Percentiles rank a stretch among this genome's conserved stretches.
Conservation (phyloP, 495 filamentous ascomycete genomes). For the Penicillium antarcticum region DNA sequence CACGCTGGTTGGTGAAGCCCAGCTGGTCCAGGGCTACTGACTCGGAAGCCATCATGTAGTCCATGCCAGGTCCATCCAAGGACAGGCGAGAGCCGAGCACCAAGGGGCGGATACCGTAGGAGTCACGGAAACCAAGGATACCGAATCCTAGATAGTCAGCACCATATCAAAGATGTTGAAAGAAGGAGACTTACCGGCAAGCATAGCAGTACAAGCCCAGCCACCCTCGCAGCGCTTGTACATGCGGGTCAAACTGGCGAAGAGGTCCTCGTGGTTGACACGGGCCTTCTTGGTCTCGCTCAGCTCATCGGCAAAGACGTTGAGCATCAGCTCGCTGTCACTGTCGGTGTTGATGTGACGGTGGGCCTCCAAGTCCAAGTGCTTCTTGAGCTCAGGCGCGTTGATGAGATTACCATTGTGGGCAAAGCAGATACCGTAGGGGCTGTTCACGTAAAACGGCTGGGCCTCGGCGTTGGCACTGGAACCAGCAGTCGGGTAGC, state of each 20-base stretch:
- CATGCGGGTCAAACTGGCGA: conserved; percentile 69
- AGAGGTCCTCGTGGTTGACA: conserved; percentile 88
- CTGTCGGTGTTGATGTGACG: conserved; percentile 96
- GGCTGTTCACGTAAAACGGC: conserved; percentile 92
- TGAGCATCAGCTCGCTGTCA: conserved; percentile 93
- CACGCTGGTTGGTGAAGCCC: conserved; percentile 75
- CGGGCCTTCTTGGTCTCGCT: conserved; percentile 95
- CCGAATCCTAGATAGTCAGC: conserved; percentile 62
- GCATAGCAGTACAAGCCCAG: conserved; percentile 87
- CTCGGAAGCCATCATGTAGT: conserved; percentile 99
- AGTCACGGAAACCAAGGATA: conserved; percentile 84
- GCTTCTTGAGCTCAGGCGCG: conserved; percentile 70
- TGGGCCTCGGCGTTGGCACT: conserved; percentile 59
- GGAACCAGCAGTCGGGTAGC: conserved; percentile 89
- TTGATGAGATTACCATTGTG: conserved; percentile 97
- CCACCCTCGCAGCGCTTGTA: conserved; percentile 79
- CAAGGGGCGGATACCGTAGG: conserved; percentile 86
- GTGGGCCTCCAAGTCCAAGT: conserved; percentile 84
- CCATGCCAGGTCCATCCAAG: conserved; percentile 62
- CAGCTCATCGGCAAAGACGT: conserved; percentile 90
- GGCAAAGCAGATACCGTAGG: conserved; percentile 69
- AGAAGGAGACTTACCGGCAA: conserved; percentile 60
- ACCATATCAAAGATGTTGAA: background rate
- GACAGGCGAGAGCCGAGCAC: conserved; percentile 74
- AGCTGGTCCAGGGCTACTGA: conserved; percentile 86